Evolutionary conservation across 176 grass and related monocot species (phyloP), one percentile per base, ranked within the genome.

Genomic region (Ampelocalamus luodianensis): DNA sequence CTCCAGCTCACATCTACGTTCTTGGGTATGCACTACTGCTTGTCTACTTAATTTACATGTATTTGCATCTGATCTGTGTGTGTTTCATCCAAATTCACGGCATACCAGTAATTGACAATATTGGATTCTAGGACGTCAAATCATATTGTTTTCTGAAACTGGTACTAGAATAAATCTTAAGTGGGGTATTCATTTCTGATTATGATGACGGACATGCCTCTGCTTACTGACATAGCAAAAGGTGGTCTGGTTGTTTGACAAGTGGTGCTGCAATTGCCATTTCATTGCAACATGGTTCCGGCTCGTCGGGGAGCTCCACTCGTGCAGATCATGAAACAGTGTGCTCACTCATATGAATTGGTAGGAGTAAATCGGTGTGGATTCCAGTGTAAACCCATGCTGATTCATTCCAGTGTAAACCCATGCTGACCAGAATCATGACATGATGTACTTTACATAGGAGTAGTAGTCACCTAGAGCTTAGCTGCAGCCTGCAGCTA

Each of bases 1-100:
- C 80, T 5, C 80, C 87, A 23, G 82, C 91, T 74, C 89, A 95
- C 87, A 53, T 98, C 80, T 95, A 95, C 61, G 96, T 98, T 20
- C 89, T 98, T 66, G 93, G 96, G 96, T 98, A 84, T 5, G 71
- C 74, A 40, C 2, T 8, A 8, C 51, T 3, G 18, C 51, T 50
- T 54, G 50, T 54, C 17, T 54, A 59, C 54, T 56, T 56, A 56
- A 56, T 56, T 22, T 56, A 56, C 54, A n/a, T 20, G 16, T 22
- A 16, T 63, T 20, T 10, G 23, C 16, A 63, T 29, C 18, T 1
- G 11, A 29, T 32, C 4, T 45, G n/a, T 15, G 4, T 50, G 4
- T 51, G 45, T 34, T 34, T 1, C 11, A 32, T 72, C 69, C 43
- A 27, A 68, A n/a, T 44, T 23, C 67, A 44, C 39, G 23, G 39